Base-by-base conservation (phyloP, 306 rosid species). In the Senna siamea region DNA sequence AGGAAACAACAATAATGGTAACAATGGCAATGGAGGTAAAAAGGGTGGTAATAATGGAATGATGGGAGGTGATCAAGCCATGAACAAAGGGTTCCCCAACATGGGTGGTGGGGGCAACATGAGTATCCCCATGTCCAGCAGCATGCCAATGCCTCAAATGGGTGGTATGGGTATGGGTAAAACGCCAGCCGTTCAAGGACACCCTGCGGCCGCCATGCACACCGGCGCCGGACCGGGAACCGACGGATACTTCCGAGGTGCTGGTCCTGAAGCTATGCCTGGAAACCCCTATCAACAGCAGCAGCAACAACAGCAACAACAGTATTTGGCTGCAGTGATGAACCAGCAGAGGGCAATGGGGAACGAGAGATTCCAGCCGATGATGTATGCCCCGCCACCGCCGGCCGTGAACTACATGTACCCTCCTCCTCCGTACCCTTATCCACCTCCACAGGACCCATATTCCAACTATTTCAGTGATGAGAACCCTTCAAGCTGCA, bases 401-500 rank as follows among this genome's bases (percentile, higher is more conserved):
- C 69, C 85, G 4, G 79, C 83, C 0, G 79, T 80, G 1, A 87
- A 83, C 58, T 87, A 80, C 72, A 75, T 80, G 79, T 75, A 80
- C 7, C 79, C 92, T 2, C 79, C 89, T 4, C 82, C 85, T 2
- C 17, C 30, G 0, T 73, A 79, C 32, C 78, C 37, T 4, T 76
- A 83, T n/a, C 86, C 81, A 2, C 85, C 77, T 5, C 86, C 77
- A 8, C 60, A 79, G 0, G 93, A 88, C 8, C 78, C 73, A 0
- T 88, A 87, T 40, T 7, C 87, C 2, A 73, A 82, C 70, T 71
- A 57, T 57, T 92, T 87, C 86, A 87, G 88, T 71, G 96, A 92
- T 57, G 98, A 93, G 62, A 88, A 88, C 77, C 76, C 98, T 17
- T 78, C 93, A 46, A 81, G 91, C 51, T 93, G 98, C 82, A 79